Evolutionary conservation across 176 grass and related monocot genomes (phyloP).

Genomic region (Avena eriantha): DNA sequence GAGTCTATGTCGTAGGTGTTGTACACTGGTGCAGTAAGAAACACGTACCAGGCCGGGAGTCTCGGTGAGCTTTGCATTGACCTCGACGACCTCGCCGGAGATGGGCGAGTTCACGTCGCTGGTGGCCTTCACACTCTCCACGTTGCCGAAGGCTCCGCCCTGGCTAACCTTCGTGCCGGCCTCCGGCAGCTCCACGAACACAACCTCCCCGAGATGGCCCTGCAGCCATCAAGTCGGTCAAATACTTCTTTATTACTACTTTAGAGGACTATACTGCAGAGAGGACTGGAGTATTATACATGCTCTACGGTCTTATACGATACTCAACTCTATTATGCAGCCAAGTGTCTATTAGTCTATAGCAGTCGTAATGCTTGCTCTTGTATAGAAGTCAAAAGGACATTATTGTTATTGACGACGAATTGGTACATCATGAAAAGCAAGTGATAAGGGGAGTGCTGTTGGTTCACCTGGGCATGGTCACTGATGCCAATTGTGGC

Average conservation of each 20-base stretch:
- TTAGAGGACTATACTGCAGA: not conserved
- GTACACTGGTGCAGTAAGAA: not conserved
- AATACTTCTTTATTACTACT: not conserved
- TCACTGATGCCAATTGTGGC: constrained; percentile 88
- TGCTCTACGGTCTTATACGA: not conserved
- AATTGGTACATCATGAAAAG: not conserved
- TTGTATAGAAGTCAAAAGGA: not conserved
- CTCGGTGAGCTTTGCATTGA: constrained; percentile 75
- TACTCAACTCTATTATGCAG: not conserved
- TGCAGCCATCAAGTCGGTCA: constrained; percentile 29
- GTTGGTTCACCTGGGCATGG: constrained; percentile 77
- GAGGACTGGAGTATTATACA: not conserved
- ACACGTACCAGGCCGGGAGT: constrained; percentile 72
- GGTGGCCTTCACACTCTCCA: constrained; percentile 98
- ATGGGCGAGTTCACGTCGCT: constrained; percentile 91
- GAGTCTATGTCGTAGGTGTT: too few species aligned
- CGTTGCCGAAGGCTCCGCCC: constrained; percentile 76
- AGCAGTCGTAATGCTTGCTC: not conserved
- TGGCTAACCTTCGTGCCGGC: constrained; percentile 49
- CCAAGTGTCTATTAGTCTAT: constrained; percentile 1
- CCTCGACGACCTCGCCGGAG: constrained; percentile 87
- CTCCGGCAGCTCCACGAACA: constrained; percentile 91
- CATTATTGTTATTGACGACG: not conserved
- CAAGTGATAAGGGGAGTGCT: not conserved
- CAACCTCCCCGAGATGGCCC: constrained; percentile 89